Evolutionary conservation across 208 protist genomes (phyloP), one percentile per base, ranked within the genome.

Genomic region (Acanthamoeba culbertsoni): DNA sequence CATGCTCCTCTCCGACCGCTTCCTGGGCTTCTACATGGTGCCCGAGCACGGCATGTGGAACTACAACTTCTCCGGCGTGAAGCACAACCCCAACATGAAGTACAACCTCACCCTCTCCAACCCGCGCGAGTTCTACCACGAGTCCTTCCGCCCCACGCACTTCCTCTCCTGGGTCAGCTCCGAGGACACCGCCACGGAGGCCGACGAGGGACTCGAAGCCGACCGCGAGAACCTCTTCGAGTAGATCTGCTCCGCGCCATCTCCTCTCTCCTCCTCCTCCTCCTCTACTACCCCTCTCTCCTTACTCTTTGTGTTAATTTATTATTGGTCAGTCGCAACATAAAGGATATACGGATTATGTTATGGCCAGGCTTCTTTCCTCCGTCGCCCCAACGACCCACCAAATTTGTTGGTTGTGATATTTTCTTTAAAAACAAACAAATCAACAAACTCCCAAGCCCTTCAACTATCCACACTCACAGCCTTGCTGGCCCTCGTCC

Each of bases 1-100:
- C 94, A 98, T 99, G 96, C 92, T 99, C 6, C 95, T 99, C 16
- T 98, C 97, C 12, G 98, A 99, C 93, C 71, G 95, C 26, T 99
- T 98, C 95, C 90, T 98, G 20, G 98, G 98, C 79, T 99, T 98
- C 95, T 99, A 98, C 96, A 98, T 99, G 98, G 95, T 98, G 14
- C 98, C 98, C 14, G 94, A 96, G 57, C 91, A 97, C 51, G 96
- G 96, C 75, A 95, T 94, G 42, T 99, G 98, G 98, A 99, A 99
- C 94, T 99, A 98, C 94, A 99, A 99, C 96, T 99, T 99, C 92
- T 97, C 98, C 79, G 97, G 98, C 59, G 94, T 98, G 53, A 97
- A 96, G 59, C 98, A 99, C 93, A 95, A 95, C 46, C 28, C 95
- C 26, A 94, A 42, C 86, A 98, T 98, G 98, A 92, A 95, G 40